These are phyloP conservation scores for Trametopsis cervina DNA, from an alignment of 768 basidiomycete species.

Conservation along the genomic window DNA sequence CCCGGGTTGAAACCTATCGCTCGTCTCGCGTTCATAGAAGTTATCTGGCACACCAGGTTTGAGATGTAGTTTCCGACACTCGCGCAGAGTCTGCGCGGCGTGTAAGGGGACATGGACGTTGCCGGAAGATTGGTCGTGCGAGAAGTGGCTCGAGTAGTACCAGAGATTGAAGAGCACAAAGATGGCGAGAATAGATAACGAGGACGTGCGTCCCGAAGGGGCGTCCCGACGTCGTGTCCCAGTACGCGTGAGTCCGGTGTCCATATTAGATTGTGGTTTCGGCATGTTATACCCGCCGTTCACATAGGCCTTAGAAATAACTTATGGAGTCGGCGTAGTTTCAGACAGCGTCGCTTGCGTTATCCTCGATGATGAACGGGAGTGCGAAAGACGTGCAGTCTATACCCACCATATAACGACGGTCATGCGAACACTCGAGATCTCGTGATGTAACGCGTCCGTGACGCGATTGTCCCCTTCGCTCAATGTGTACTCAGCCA, in stretches of 20 bases:
- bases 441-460: background rate
- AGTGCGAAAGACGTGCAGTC: background rate
- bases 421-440: background rate
- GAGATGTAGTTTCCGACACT: conserved; percentile 27
- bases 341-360: background rate
- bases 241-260: background rate
- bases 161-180: conserved; percentile 12
- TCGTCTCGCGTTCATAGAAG: conserved; percentile 28
- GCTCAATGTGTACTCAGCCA: too few relatives aligned
- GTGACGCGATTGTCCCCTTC: too few relatives aligned
- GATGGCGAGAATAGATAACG: conserved; percentile 8
- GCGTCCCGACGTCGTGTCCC: background rate
- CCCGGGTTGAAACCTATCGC: conserved; percentile 50
- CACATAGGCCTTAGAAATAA: background rate
- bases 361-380: background rate
- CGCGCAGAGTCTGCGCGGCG: conserved; percentile 24
- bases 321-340: background rate
- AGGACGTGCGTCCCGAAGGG: conserved; percentile 8
- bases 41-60: conserved; percentile 31
- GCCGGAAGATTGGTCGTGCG: background rate
- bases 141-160: conserved; percentile 7
- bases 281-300: background rate
- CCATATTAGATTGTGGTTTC: background rate
- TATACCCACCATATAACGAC: too few relatives aligned
- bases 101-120: conserved; percentile 18